Conservation (phyloP, 805 yeast species). For the Komagataella ulmi region DNA sequence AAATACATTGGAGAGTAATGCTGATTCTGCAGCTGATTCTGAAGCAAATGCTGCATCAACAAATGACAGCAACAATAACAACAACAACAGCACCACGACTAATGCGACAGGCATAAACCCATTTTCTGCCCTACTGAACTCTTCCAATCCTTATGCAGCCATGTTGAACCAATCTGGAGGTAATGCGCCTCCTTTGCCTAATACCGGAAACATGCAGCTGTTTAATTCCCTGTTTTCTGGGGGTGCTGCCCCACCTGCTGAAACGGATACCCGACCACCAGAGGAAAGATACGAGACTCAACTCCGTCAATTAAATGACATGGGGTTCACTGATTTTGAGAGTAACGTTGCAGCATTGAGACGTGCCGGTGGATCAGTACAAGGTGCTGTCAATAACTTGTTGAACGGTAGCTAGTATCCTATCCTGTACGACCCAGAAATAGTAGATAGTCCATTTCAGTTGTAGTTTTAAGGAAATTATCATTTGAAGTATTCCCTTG, state of each 20-base stretch:
- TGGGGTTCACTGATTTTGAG: conserved; percentile 87
- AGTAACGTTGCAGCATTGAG: conserved; percentile 84
- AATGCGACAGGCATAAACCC: conserved; percentile 25
- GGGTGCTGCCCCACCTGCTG: conserved; percentile 59
- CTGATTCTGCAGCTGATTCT: conserved; percentile 8
- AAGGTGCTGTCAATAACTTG: conserved; percentile 87
- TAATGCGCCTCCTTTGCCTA: conserved; percentile 24
- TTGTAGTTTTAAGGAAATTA: neutral
- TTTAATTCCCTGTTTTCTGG: conserved; percentile 28
- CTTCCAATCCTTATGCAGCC: conserved; percentile 30
- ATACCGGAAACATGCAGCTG: conserved; percentile 29
- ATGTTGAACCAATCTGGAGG: conserved; percentile 13
- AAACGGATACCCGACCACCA: conserved; percentile 60
- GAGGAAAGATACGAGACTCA: conserved; percentile 67
- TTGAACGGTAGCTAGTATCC: conserved; percentile 42
- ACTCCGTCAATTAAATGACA: conserved; percentile 63
- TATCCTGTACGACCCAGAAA: neutral
- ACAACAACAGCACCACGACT: neutral
- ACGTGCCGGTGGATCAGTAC: conserved; percentile 94
- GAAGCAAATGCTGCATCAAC: conserved; percentile 7
- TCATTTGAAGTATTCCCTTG: neutral
- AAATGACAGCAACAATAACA: conserved; percentile 1
- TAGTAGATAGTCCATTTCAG: neutral
- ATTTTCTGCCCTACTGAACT: conserved; percentile 29
- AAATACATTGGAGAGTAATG: conserved; percentile 8